These are phyloP conservation scores for Sclerotinia nivalis DNA, from an alignment of 2,329 filamentous ascomycete genomes.

Conservation along the genomic window DNA sequence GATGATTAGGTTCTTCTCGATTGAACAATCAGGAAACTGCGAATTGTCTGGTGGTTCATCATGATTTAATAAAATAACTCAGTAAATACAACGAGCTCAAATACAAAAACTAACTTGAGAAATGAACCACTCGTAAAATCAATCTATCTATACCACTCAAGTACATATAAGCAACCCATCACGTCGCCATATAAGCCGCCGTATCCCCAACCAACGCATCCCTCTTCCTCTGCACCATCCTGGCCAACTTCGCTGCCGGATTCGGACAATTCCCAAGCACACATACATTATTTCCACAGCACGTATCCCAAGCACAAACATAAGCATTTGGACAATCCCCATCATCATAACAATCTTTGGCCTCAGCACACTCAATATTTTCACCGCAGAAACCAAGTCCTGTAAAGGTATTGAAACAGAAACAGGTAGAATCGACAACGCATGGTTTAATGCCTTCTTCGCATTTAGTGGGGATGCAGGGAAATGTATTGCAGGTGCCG, in stretches of 20 bases:
- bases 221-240: background rate
- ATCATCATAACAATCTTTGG: slow-evolving; percentile 15
- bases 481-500: slow-evolving; percentile 14
- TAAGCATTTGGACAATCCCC: slow-evolving; percentile 17
- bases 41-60: too few relatives aligned
- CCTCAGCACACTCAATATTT: slow-evolving; percentile 2
- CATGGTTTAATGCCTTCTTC: slow-evolving; percentile 21
- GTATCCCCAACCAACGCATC: slow-evolving; percentile 15
- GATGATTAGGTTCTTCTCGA: background rate
- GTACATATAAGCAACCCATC: background rate
- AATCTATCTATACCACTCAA: background rate
- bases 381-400: slow-evolving; percentile 18
- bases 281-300: slow-evolving; percentile 21
- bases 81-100: background rate
- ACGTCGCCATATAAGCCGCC: slow-evolving; percentile 5
- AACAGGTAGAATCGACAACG: slow-evolving; percentile 7
- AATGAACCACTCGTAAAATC: background rate
- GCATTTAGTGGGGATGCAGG: slow-evolving; percentile 12
- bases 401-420: slow-evolving; percentile 14
- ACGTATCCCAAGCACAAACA: slow-evolving; percentile 22
- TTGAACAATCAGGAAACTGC: background rate
- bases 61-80: background rate
- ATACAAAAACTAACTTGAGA: background rate
- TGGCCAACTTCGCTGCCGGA: slow-evolving; percentile 1
- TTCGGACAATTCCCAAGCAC: slow-evolving; percentile 22